Evolutionary conservation across 768 basidiomycete species (phyloP).

Genomic region (Collybiopsis confluens): DNA sequence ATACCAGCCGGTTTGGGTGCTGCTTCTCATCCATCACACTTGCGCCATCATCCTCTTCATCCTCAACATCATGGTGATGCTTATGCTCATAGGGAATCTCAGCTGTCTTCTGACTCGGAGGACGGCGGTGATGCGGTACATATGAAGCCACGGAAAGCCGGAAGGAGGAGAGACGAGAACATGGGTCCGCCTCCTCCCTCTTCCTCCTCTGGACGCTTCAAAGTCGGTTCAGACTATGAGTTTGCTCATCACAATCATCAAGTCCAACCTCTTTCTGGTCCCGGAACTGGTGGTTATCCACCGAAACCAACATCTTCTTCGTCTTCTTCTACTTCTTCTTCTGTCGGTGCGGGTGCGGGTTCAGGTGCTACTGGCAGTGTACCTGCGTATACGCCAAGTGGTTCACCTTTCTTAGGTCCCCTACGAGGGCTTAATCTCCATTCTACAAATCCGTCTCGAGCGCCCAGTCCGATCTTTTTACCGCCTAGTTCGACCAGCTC

Average conservation of each 20-base stretch:
- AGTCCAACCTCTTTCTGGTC: too few relatives aligned
- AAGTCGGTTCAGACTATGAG: too few relatives aligned
- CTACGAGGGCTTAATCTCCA: slow-evolving; percentile 73
- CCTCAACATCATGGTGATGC: slow-evolving; percentile 10
- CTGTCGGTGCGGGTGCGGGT: slow-evolving; percentile 7
- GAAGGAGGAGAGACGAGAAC: not conserved
- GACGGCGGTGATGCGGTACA: slow-evolving; percentile 3
- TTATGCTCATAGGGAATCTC: slow-evolving; percentile 7
- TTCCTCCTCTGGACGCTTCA: slow-evolving; percentile 2
- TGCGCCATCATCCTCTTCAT: slow-evolving; percentile 22
- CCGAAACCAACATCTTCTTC: too few relatives aligned
- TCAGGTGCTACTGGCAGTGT: slow-evolving; percentile 14
- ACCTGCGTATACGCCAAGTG: slow-evolving; percentile 58
- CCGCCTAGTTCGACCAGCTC: not conserved
- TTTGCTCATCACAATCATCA: too few relatives aligned
- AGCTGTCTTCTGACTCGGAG: slow-evolving; percentile 25
- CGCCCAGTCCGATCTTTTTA: slow-evolving; percentile 56
- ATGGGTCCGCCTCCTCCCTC: slow-evolving; percentile 1
- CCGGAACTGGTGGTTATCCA: too few relatives aligned
- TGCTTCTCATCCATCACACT: slow-evolving; percentile 20
- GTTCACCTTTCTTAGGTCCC: slow-evolving; percentile 78
- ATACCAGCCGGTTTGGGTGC: not conserved
- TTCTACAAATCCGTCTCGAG: slow-evolving; percentile 63
- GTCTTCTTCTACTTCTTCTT: too few relatives aligned
- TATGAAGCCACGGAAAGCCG: not conserved